These are phyloP conservation scores for Pythium vanterpoolii DNA, from an alignment of 352 stramenopile genomes.

Conservation along the genomic window DNA sequence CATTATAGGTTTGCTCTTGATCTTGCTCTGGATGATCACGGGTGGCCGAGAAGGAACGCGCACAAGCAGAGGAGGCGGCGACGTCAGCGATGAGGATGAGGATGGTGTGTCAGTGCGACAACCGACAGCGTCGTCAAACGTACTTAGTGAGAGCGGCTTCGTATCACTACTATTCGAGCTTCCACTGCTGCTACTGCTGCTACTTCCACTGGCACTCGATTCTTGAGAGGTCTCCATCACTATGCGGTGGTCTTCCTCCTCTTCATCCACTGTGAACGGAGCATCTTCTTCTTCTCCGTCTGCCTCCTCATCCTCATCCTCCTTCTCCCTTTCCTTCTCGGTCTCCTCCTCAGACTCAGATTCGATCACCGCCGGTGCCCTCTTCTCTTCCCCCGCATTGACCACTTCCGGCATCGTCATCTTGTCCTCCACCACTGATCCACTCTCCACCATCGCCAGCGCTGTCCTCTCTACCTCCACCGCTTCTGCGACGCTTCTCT, in stretches of 20 bases:
- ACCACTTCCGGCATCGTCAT: not conserved
- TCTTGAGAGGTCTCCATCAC: constrained; percentile 17
- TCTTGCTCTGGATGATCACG: not conserved
- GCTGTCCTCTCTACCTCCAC: not conserved
- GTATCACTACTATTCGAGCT: not conserved
- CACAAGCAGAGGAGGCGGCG: not conserved
- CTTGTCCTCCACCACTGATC: not conserved
- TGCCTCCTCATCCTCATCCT: constrained; percentile 2
- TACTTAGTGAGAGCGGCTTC: not conserved
- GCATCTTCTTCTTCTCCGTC: not conserved
- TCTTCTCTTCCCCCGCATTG: not conserved
- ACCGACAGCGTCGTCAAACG: constrained; percentile 1
- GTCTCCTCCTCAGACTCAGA: not conserved
- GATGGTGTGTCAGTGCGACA: not conserved
- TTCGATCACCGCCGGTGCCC: not conserved
- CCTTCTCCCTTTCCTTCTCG: not conserved
- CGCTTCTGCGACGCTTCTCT: not conserved
- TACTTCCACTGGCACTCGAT: not conserved
- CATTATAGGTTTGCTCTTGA: not conserved
- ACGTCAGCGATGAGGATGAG: not conserved
- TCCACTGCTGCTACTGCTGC: not conserved
- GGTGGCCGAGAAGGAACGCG: constrained; percentile 1
- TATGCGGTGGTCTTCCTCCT: not conserved
- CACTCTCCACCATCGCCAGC: not conserved
- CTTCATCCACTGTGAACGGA: not conserved